Conservation (phyloP, 306 rosid genomes). For the Abrus precatorius region DNA sequence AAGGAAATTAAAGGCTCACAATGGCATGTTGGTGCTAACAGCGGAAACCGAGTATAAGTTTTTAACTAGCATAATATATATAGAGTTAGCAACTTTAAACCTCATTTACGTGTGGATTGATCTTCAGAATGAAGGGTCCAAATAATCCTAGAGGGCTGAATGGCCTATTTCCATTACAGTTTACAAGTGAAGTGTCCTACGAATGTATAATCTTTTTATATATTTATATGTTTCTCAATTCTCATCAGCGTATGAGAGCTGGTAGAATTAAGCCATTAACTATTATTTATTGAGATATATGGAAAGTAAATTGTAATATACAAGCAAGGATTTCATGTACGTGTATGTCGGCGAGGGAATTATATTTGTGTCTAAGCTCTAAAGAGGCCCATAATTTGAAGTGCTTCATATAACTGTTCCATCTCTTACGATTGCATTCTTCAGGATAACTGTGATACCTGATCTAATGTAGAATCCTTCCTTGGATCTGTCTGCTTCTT, state of each 20-base stretch:
- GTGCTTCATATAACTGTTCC: conserved; percentile 71
- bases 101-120: conserved; percentile 12
- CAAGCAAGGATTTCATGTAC: conserved; percentile 22
- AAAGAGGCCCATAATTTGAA: neutral
- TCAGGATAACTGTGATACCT: conserved; percentile 73
- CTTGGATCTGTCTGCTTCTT: conserved; percentile 79
- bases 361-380: conserved; percentile 33
- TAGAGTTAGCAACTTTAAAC: conserved; percentile 5
- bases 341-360: conserved; percentile 10
- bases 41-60: conserved; percentile 50
- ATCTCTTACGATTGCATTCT: conserved; percentile 86
- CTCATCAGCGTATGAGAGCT: conserved; percentile 15
- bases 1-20: conserved; percentile 53
- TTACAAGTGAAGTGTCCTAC: neutral
- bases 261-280: conserved; percentile 14
- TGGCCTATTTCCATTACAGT: neutral
- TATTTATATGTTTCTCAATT: neutral
- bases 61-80: neutral
- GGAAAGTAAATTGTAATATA: conserved; percentile 5
- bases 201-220: conserved; percentile 6
- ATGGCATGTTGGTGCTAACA: conserved; percentile 10
- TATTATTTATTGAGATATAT: conserved; percentile 47
- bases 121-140: neutral
- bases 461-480: conserved; percentile 87
- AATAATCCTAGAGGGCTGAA: conserved; percentile 38